phyloP scores from a whole-genome alignment of 768 basidiomycete genomes.

The Xerocomellus amylosporus region DNA sequence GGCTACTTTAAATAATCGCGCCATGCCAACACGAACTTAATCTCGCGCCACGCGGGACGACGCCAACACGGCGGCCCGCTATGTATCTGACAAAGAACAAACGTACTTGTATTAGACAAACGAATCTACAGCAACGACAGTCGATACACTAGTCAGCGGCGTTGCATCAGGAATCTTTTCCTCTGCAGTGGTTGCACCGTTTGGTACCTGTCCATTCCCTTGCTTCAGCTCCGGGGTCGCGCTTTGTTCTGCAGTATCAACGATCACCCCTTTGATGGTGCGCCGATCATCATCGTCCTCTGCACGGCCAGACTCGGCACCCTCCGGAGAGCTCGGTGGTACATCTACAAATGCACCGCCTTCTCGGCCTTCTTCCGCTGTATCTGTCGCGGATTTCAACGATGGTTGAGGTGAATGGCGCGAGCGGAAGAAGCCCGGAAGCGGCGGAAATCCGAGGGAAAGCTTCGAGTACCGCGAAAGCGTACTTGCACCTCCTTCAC shows the following conservation, averaged over 20 bases:
- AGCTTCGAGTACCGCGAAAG: slow-evolving; percentile 40
- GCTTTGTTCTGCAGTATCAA: slow-evolving; percentile 16
- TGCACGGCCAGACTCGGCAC: background rate
- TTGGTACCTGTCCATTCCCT: slow-evolving; percentile 6
- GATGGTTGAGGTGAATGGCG: slow-evolving; percentile 50
- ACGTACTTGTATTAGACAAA: slow-evolving; percentile 14
- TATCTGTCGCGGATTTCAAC: slow-evolving; percentile 21
- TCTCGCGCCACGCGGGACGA: slow-evolving; percentile 4
- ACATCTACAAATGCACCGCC: slow-evolving; percentile 12
- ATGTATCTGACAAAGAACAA: background rate
- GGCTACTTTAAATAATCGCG: slow-evolving; percentile 3
- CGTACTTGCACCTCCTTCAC: slow-evolving; percentile 32
- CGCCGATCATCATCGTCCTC: slow-evolving; percentile 46
- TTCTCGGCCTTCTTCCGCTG: slow-evolving; percentile 20
- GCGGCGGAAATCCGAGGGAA: slow-evolving; percentile 55
- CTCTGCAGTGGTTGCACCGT: slow-evolving; percentile 11
- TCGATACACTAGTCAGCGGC: slow-evolving; percentile 12
- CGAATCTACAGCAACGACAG: slow-evolving; percentile 21
- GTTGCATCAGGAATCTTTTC: slow-evolving; percentile 22
- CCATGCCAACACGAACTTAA: slow-evolving; percentile 14
- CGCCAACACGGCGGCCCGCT: background rate
- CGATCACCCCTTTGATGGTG: slow-evolving; percentile 33
- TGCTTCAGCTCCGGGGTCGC: slow-evolving; percentile 12
- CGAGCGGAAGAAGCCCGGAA: slow-evolving; percentile 61
- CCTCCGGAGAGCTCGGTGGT: slow-evolving; percentile 8